A percentile compares a stretch with the other conserved stretches of the same genome.
Conservation (phyloP, 78 protist genomes). For the Dictyostelium firmibasis region DNA sequence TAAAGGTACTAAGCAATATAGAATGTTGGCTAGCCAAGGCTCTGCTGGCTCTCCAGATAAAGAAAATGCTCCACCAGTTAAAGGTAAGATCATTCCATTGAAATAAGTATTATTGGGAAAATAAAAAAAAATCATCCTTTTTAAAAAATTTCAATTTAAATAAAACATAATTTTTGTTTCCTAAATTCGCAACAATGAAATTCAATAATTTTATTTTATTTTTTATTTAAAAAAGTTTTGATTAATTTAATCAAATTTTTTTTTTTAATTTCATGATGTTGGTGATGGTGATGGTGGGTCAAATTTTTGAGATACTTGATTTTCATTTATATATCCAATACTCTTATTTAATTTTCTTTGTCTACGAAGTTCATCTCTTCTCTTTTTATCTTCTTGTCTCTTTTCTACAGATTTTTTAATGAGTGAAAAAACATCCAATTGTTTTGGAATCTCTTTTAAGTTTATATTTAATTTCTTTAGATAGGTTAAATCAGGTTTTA, state of each 20-base stretch:
- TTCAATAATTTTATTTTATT: too few species aligned
- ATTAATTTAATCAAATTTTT: not conserved
- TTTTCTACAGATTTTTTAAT: conserved; percentile 56
- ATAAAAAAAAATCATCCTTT: too few species aligned
- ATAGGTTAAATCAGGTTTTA: conserved; percentile 50
- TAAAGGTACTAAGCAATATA: too few species aligned
- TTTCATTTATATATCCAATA: not conserved
- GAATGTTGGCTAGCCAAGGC: too few species aligned
- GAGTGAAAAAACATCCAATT: conserved; percentile 53
- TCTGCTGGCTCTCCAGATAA: too few species aligned
- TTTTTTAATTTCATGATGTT: too few species aligned
- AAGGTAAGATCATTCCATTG: too few species aligned
- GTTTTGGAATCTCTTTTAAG: conserved; percentile 57
- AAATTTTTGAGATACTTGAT: not conserved
- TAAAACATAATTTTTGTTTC: too few species aligned
- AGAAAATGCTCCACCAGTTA: too few species aligned
- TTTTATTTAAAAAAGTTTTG: not conserved
- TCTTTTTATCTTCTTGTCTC: conserved; percentile 32
- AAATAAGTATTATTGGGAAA: too few species aligned
- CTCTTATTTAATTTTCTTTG: not conserved
- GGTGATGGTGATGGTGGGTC: not conserved
- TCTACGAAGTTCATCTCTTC: not conserved
- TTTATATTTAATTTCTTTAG: conserved; percentile 55
- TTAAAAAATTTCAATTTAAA: too few species aligned
- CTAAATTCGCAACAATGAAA: too few species aligned